Conservation (phyloP, 768 basidiomycete species). For the Agrocybe praecox region DNA sequence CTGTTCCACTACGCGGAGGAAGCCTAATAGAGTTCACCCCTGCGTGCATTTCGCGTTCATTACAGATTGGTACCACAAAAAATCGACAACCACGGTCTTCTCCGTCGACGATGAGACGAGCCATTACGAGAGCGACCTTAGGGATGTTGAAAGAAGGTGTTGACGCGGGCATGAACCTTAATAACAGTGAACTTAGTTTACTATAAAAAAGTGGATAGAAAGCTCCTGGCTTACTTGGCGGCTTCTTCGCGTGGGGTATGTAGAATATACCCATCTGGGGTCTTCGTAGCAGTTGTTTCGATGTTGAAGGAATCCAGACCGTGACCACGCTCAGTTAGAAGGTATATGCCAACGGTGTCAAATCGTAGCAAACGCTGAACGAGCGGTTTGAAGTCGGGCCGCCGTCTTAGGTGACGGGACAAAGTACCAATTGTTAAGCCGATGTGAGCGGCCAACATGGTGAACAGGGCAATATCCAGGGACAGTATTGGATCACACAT, state of each 20-base stretch:
- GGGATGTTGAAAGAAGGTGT: constrained; percentile 54
- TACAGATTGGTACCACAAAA: constrained; percentile 59
- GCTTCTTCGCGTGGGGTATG: constrained; percentile 60
- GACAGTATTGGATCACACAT: constrained; percentile 55
- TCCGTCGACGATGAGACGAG: constrained; percentile 51
- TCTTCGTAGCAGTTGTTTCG: constrained; percentile 61
- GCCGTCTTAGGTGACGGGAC: constrained; percentile 46
- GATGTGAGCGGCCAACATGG: constrained; percentile 52
- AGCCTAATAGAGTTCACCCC: constrained; percentile 54
- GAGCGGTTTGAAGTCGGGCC: constrained; percentile 51
- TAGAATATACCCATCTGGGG: constrained; percentile 51
- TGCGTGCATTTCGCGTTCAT: constrained; percentile 52
- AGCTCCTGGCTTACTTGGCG: constrained; percentile 45
- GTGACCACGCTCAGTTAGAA: constrained; percentile 59
- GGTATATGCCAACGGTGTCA: constrained; percentile 54
- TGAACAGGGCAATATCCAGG: constrained; percentile 54
- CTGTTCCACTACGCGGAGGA: constrained; percentile 53
- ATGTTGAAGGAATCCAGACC: constrained; percentile 64
- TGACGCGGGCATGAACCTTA: constrained; percentile 62
- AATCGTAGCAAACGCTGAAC: constrained; percentile 53
- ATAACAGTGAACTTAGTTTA: constrained; percentile 6
- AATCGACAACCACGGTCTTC: constrained; percentile 53
- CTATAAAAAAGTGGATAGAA: background rate
- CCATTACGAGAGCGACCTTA: constrained; percentile 60
- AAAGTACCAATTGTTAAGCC: constrained; percentile 58